phyloP scores from a whole-genome alignment of 345 rosid genomes.

The Eucalyptus victrix region DNA sequence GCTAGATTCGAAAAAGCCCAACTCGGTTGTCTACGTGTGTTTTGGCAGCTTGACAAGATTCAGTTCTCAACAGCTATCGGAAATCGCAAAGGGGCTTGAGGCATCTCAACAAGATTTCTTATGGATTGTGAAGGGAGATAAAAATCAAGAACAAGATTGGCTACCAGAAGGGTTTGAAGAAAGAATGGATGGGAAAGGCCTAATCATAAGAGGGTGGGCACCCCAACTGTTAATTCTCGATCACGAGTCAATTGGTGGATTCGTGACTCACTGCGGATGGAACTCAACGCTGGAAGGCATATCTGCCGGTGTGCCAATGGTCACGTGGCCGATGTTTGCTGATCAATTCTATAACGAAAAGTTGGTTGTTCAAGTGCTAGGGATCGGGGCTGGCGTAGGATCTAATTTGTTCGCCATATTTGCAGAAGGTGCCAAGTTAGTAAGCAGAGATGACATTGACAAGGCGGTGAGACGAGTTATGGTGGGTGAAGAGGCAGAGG shows the following conservation, averaged over 20 bases:
- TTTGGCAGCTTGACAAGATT: constrained; percentile 30
- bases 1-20: constrained; percentile 26
- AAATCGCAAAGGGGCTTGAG: constrained; percentile 6
- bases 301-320: constrained; percentile 10
- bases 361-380: neutral
- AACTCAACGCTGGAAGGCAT: constrained; percentile 5
- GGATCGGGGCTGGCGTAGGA: neutral
- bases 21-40: constrained; percentile 33
- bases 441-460: neutral
- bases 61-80: constrained; percentile 9
- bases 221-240: constrained; percentile 11
- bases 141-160: neutral
- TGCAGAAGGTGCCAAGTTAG: neutral
- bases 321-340: neutral
- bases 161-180: constrained; percentile 4
- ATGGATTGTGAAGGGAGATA: neutral
- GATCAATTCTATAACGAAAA: neutral
- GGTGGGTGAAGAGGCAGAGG: neutral
- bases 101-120: neutral
- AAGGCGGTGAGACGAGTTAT: neutral
- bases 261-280: constrained; percentile 20
- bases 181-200: constrained; percentile 3
- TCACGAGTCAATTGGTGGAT: constrained; percentile 5
- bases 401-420: neutral
- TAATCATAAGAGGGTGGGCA: constrained; percentile 6